phyloP scores from a whole-genome alignment of 1,139 yeast genomes.

The Lodderomyces parapsilosis region DNA sequence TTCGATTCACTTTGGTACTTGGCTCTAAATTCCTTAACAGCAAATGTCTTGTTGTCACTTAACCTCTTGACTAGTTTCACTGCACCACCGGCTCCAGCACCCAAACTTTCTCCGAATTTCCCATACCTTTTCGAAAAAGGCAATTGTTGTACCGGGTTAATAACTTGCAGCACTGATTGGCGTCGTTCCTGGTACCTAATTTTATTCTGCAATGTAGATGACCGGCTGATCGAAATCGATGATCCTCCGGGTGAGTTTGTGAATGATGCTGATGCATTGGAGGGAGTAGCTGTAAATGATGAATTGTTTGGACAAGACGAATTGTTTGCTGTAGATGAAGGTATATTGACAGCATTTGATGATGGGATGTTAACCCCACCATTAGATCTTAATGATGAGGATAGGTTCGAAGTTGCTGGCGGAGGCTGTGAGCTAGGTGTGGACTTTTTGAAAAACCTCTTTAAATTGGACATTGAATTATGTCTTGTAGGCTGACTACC shows the following conservation, averaged over 20 bases:
- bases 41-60: conserved; percentile 72
- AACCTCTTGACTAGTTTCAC: conserved; percentile 73
- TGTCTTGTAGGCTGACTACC: conserved; percentile 36
- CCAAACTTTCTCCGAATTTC: conserved; percentile 80
- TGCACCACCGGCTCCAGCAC: conserved; percentile 97
- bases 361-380: conserved; percentile 13
- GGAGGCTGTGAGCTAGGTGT: conserved; percentile 26
- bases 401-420: conserved; percentile 35
- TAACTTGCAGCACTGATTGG: conserved; percentile 35
- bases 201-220: conserved; percentile 29
- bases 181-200: conserved; percentile 37
- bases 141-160: conserved; percentile 30
- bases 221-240: conserved; percentile 26
- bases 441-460: conserved; percentile 56
- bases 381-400: conserved; percentile 37
- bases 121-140: conserved; percentile 77
- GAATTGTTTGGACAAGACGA: conserved; percentile 16
- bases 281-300: conserved; percentile 25
- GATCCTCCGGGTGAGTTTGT: conserved; percentile 21
- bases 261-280: conserved; percentile 21
- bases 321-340: conserved; percentile 11
- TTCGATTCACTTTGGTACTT: conserved; percentile 73
- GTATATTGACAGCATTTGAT: conserved; percentile 15
- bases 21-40: conserved; percentile 88
- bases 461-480: conserved; percentile 74